Evolutionary conservation across 1,284 basidiomycete species (phyloP), one percentile per base, ranked within the genome.

Genomic region (Rhodotorula sp.): DNA sequence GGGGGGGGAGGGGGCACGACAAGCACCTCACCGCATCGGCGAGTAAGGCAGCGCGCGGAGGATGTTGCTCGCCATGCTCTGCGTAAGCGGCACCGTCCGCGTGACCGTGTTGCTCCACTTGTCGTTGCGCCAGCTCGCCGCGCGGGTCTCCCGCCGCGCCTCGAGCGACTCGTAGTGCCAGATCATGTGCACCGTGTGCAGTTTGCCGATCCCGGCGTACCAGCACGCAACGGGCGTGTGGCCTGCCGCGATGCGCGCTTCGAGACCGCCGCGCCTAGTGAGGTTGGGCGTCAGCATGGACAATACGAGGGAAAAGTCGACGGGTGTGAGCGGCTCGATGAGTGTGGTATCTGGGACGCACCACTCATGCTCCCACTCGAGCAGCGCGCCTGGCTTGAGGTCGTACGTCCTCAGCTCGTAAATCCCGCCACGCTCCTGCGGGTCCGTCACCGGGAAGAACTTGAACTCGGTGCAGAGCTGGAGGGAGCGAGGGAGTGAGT

Each of bases 311-410:
- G 9, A 17, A 19, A 34, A 10, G 19, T n/a, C n/a, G n/a, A n/a
- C n/a, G n/a, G n/a, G n/a, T n/a, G n/a, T 5, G 17, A 19, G 27
- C 21, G 27, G 9, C 5, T 25, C 13, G 19, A n/a, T n/a, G n/a
- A n/a, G n/a, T n/a, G n/a, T n/a, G n/a, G n/a, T n/a, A n/a, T n/a
- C n/a, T n/a, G n/a, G n/a, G 50, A 77, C 86, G 70, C 63, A 92
- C 94, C 95, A 97, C 72, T 92, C 86, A 68, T 87, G 85, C 80
- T 97, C 94, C 94, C 94, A 97, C 80, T 97, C 93, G 66, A 97
- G 83, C 64, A 97, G 84, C 19, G 89, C 89, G 25, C 94, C 95
- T 2, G 94, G 91, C 73, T 83, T 80, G 48, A 86, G 80, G 61
- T 83, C 77, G 82, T 97, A 97, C 57, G 87, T 89, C 76, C 94